Base-by-base conservation (phyloP, 2,329 filamentous ascomycete species). In the Colletotrichum cereale region DNA sequence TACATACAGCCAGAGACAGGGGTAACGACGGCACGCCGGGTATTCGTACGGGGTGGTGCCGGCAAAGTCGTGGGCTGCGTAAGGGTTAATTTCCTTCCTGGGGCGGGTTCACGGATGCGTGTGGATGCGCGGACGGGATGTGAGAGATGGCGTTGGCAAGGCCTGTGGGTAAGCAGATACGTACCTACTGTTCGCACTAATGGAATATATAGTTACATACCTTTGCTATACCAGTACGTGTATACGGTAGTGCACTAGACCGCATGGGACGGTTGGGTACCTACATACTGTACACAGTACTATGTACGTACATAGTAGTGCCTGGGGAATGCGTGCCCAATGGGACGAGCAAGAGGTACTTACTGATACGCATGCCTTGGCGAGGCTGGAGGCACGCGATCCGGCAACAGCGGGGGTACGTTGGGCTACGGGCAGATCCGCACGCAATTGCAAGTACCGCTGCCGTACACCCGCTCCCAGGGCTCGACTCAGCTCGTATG, bases 401-500 rank as follows among this genome's bases (percentile, higher is more conserved):
- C 44, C 56, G 48, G 50, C n/a, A 42, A 73, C 71, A 58, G 38
- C 44, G 67, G 36, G 1, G 29, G 10, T 71, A 73, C 71, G 5
- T 50, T 21, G 1, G 52, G 5, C 4, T 0, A 2, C 8, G 16
- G 1, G 1, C 2, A 0, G 2, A 29, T 3, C 1, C 8, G 4
- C n/a, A 10, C 18, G 5, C 0, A 4, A 0, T 1, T 0, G 1
- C 12, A 7, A 40, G 71, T 73, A 71, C 24, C n/a, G 0, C 7
- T 0, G 1, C 26, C 16, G 71, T 73, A 63, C 21, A 36, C 3
- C 3, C 21, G 24, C 50, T 29, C 10, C 29, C 62, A 52, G 21
- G 2, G 50, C 58, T 64, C 31, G 71, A 64, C 58, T 71, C 56
- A 67, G 67, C 71, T 73, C 67, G 67, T 73, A 71, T 71, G 18